Evolutionary conservation across 1,284 basidiomycete species (phyloP), one percentile per base, ranked within the genome.

Genomic region (Ceratobasidium sp.): DNA sequence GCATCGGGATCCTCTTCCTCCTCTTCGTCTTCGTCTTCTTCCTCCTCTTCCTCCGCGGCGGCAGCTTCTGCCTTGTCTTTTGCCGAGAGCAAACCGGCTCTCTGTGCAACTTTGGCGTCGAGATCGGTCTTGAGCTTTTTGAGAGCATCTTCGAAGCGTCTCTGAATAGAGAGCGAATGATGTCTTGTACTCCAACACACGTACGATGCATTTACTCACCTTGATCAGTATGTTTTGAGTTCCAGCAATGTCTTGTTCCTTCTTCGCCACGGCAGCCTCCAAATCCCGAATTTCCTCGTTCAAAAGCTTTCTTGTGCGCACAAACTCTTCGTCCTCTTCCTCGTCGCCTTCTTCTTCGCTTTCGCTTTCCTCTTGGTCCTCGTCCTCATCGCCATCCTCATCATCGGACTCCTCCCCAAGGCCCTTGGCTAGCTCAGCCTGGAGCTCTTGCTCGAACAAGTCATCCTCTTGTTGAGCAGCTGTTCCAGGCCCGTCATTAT

Each of bases 81-180:
- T 15, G 62, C 62, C 6, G 62, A 65, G 27, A 65, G 50, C 22
- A 65, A 38, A 25, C 62, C 62, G n/a, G 62, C 91, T 57, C 89
- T 83, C 77, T 93, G 92, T 0, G 85, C 84, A n/a, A 87, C 80
- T 77, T 96, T 96, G 82, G 90, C 88, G 73, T 94, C 92, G 55
- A 96, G 80, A 76, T 97, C 94, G 40, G 88, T 86, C 49, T 90
- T 87, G 65, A 97, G 82, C 77, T 95, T 96, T 80, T 89, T 90
- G 74, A 96, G 81, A 3, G 92, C 91, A 77, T 96, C 94, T 78
- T 96, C 93, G 80, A 96, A 96, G 38, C 95, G 93, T 86, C 92
- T 92, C 90, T 95, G 73, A 29, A 69, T 22, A 60, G 58, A 64
- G 5, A 52, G 10, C 31, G 31, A 17, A 69, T 49, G 60, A 71